Evolutionary conservation across 257 asterid species (phyloP).

Genomic region (Solanum acaule): DNA sequence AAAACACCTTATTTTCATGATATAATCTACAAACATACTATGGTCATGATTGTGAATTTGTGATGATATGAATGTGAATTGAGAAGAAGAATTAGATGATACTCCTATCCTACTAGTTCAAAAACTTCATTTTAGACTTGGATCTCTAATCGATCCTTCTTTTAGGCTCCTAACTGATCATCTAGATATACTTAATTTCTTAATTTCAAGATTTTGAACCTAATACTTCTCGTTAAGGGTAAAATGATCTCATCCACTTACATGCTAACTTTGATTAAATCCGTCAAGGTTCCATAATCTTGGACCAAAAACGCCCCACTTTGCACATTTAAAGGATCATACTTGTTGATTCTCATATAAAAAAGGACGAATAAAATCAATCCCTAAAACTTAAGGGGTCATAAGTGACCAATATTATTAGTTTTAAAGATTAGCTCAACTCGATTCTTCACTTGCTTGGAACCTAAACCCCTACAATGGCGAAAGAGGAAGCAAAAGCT

Average conservation of each 20-base stretch:
- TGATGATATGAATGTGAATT: background rate
- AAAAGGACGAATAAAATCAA: background rate
- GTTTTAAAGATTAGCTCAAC: background rate
- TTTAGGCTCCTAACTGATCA: too few relatives aligned
- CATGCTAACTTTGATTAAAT: background rate
- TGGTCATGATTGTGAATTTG: background rate
- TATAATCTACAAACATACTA: background rate
- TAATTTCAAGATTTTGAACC: too few relatives aligned
- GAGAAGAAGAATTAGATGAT: background rate
- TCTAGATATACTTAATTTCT: background rate
- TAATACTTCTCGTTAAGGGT: background rate
- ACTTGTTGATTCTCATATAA: background rate
- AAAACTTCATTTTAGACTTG: background rate
- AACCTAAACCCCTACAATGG: slow-evolving; percentile 24
- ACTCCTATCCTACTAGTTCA: background rate
- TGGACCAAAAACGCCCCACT: background rate
- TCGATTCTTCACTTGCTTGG: background rate
- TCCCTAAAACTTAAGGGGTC: background rate
- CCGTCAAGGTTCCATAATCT: background rate
- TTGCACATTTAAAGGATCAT: background rate
- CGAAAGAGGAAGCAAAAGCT: slow-evolving; percentile 29
- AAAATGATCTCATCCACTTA: background rate
- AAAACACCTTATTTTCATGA: too few relatives aligned
- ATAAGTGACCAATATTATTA: background rate
- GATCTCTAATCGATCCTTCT: background rate